Percentiles rank a stretch among this genome's conserved stretches.
phyloP scores from a whole-genome alignment of 2,329 filamentous ascomycete species.

The Fusarium paranaense region DNA sequence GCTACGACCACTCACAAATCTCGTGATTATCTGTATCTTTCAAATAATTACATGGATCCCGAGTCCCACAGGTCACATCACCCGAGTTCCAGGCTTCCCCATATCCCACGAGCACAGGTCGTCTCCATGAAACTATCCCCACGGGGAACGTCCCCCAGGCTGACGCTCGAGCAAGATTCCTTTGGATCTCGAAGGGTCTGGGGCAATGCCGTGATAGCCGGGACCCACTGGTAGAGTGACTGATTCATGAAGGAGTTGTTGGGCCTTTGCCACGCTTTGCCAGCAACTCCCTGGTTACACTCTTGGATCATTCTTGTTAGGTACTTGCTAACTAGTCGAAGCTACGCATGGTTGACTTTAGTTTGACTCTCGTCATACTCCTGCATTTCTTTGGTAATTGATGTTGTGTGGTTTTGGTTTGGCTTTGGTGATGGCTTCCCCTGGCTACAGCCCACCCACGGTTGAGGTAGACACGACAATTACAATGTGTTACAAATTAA shows the following conservation, averaged over 20 bases:
- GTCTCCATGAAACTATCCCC: constrained; percentile 30
- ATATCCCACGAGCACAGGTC: constrained; percentile 21
- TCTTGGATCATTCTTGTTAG: background rate
- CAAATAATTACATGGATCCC: background rate
- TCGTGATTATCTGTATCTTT: background rate
- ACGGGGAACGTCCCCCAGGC: constrained; percentile 15
- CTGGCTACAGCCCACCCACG: background rate
- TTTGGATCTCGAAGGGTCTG: background rate
- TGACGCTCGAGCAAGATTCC: background rate
- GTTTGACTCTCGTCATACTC: background rate
- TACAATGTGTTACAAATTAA: background rate
- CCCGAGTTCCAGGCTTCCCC: constrained; percentile 18
- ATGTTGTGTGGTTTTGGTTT: background rate
- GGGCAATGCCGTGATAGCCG: background rate
- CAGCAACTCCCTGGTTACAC: background rate
- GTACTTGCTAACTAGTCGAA: background rate
- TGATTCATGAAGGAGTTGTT: background rate
- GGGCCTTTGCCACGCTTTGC: background rate
- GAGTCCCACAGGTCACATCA: constrained; percentile 23
- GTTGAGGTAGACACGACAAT: background rate
- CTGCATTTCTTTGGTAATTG: too few species aligned
- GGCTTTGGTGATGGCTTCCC: background rate
- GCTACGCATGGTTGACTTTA: background rate
- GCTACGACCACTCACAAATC: background rate
- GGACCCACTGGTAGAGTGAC: constrained; percentile 6